Percentiles rank a stretch among this genome's conserved stretches.
These are phyloP conservation scores for Pecoramyces ruminantium DNA, from an alignment of 192 early-diverging fungal genomes.

Conservation along the genomic window DNA sequence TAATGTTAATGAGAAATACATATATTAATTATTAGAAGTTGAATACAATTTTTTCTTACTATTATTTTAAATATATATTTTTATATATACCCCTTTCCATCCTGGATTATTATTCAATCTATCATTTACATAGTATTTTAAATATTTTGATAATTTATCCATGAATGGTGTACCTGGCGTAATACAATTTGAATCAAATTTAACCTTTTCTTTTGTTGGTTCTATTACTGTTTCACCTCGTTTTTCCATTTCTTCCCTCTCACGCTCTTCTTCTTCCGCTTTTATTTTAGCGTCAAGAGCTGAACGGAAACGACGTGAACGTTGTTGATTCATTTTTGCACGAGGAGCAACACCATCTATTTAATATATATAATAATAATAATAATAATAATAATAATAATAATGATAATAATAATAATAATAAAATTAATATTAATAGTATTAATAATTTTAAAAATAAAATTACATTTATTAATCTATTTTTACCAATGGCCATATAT, in stretches of 20 bases:
- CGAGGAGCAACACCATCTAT: conserved; percentile 83
- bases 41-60: too few species aligned
- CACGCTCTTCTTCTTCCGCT: conserved; percentile 29
- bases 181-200: conserved; percentile 42
- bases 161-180: conserved; percentile 16
- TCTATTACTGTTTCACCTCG: conserved; percentile 10
- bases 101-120: conserved; percentile 1
- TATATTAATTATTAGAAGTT: too few species aligned
- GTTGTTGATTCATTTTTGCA: conserved; percentile 99
- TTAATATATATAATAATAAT: too few species aligned
- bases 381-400: too few species aligned
- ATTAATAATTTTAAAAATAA: too few species aligned
- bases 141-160: conserved; percentile 3
- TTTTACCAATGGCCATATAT: conserved; percentile 97
- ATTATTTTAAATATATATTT: not conserved
- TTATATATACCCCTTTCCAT: not conserved
- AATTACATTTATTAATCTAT: too few species aligned
- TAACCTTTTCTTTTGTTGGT: conserved; percentile 10
- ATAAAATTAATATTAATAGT: too few species aligned
- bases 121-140: conserved; percentile 2
- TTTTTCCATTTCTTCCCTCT: conserved; percentile 22
- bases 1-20: not conserved
- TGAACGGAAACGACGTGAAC: conserved; percentile 86
- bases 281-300: conserved; percentile 66
- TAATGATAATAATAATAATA: too few species aligned